Base-by-base conservation (phyloP, 345 rosid species). In the Eutrema heterophyllum region DNA sequence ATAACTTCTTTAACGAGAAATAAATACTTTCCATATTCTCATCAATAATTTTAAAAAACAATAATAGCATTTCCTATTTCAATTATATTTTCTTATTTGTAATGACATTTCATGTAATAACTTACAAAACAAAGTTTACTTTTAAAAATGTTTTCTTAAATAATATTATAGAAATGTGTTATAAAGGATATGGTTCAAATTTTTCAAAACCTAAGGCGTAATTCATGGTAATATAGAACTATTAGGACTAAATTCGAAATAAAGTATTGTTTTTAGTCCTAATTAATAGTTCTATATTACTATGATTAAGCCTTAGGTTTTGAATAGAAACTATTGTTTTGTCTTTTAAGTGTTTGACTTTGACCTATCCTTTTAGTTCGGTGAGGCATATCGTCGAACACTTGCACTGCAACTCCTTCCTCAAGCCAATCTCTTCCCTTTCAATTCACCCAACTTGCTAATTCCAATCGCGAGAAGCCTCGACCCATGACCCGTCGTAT, bases 301-400 rank as follows among this genome's bases (percentile, higher is more conserved):
- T 21, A 21, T 21, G 21, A 21, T 21, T 21, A 21, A 21, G 24
- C 24, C 2, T 21, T 21, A 2, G 24, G 24, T 21, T 21, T 21
- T 21, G 24, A 21, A 21, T 1, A 21, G 2, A 21, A 21, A 21
- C 24, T 21, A 21, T 21, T 21, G 24, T 21, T 21, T 21, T 21
- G 24, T 21, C 24, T n/a, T n/a, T n/a, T 21, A 21, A 9, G 41
- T 38, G 63, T 35, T 30, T 16, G 43, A 57, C 63, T 18, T 9
- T 60, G 27, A 51, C 38, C 7, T 50, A 68, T 73, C 82, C 71
- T 66, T 26, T 67, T 4, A 38, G 7, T 32, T 84, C 85, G 6
- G 1, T 57, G 85, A 80, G 92, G 74, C 73, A 77, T 78, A 63
- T 53, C 81, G 81, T 86, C 91, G 84, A 83, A 86, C 95, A 79